phyloP scores from a whole-genome alignment of 306 rosid genomes.

The Acmispon strigosus region DNA sequence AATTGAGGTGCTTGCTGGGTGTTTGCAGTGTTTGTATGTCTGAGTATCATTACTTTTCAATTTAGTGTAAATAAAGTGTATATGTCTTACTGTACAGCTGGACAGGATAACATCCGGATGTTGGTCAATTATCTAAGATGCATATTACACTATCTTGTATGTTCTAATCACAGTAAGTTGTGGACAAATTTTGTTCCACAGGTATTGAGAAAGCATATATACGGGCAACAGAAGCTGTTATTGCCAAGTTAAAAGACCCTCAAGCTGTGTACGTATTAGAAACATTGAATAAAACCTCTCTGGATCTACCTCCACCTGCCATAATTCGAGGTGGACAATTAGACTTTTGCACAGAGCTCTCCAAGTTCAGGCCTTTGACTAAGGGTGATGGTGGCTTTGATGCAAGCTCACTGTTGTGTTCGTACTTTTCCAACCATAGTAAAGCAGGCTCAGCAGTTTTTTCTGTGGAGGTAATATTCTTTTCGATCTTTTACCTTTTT shows the following conservation, averaged over 20 bases:
- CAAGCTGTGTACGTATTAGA: slow-evolving; percentile 53
- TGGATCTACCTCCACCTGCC: slow-evolving; percentile 49
- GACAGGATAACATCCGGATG: neutral
- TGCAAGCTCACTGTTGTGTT: slow-evolving; percentile 43
- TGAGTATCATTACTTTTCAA: no score
- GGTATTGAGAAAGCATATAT: slow-evolving; percentile 51
- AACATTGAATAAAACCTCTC: slow-evolving; percentile 26
- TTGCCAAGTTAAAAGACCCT: slow-evolving; percentile 63
- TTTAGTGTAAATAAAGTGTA: neutral
- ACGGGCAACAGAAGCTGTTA: slow-evolving; percentile 48
- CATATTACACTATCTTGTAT: slow-evolving; percentile 2
- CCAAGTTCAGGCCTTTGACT: slow-evolving; percentile 30
- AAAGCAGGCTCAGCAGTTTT: slow-evolving; percentile 25
- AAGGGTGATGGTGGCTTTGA: slow-evolving; percentile 31
- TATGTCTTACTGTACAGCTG: neutral
- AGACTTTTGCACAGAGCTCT: slow-evolving; percentile 46
- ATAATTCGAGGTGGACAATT: slow-evolving; percentile 54
- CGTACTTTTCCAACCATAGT: slow-evolving; percentile 43
- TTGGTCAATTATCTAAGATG: neutral
- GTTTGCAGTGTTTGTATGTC: no score
- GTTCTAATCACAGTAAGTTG: slow-evolving; percentile 7
- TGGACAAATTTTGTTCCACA: slow-evolving; percentile 27
- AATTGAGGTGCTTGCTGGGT: no score
- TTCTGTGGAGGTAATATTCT: slow-evolving; percentile 53
- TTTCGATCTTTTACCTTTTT: neutral